Conservation (phyloP, 2,329 filamentous ascomycete genomes). For the Stenocarpella maydis region DNA sequence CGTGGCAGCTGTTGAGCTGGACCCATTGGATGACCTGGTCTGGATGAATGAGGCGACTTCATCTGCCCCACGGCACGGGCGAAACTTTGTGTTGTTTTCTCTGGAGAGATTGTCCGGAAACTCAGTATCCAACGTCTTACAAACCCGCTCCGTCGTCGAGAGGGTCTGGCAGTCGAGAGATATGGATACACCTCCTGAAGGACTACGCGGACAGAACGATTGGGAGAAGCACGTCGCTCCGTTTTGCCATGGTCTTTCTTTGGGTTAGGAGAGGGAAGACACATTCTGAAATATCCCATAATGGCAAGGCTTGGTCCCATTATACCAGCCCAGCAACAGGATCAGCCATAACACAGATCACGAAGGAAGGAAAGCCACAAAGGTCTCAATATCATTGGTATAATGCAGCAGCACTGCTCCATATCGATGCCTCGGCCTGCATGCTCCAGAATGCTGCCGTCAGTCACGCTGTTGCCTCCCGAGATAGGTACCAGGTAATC, state of each 20-base stretch:
- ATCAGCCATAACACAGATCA: neutral
- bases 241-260: constrained; percentile 17
- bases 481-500: too few species aligned
- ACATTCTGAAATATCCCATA: neutral
- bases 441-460: neutral
- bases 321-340: neutral
- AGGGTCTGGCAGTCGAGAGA: constrained; percentile 57
- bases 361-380: too few species aligned
- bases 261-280: neutral
- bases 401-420: too few species aligned
- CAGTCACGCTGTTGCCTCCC: neutral
- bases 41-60: constrained; percentile 39
- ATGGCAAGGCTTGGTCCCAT: too few species aligned
- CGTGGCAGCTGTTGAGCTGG: constrained; percentile 52
- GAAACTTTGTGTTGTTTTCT: constrained; percentile 49
- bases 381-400: too few species aligned
- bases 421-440: too few species aligned
- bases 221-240: constrained; percentile 20
- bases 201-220: neutral
- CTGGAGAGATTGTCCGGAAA: constrained; percentile 50
- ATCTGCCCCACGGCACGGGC: constrained; percentile 42
- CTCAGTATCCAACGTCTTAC: constrained; percentile 52
- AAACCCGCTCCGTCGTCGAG: constrained; percentile 54
- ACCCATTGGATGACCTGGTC: constrained; percentile 45
- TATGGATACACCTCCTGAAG: constrained; percentile 19